Percentiles rank a stretch among this genome's conserved stretches.
Conservation (phyloP, 2,329 filamentous ascomycete species). For the Aspergillus arachidicola region DNA sequence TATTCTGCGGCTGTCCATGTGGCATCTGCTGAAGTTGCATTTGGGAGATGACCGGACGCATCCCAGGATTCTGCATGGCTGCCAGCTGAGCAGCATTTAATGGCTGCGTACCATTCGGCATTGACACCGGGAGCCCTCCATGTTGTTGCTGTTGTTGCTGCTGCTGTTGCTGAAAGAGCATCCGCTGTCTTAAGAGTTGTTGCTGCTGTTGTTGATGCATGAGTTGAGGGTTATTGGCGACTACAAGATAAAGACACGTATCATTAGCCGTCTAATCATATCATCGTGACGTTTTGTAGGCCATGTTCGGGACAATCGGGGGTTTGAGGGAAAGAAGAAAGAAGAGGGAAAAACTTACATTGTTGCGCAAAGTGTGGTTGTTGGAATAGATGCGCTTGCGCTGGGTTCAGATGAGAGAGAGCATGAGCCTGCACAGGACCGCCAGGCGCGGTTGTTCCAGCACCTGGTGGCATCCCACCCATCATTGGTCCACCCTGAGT, state of each 20-base stretch:
- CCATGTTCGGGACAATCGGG: background rate
- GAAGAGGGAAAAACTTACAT: slow-evolving; percentile 36
- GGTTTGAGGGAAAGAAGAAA: background rate
- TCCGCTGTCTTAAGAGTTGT: slow-evolving; percentile 38
- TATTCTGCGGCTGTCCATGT: slow-evolving; percentile 45
- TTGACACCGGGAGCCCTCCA: slow-evolving; percentile 40
- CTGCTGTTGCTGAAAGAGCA: slow-evolving; percentile 35
- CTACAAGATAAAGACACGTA: slow-evolving; percentile 23
- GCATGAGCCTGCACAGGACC: slow-evolving; percentile 59
- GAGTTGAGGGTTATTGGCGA: slow-evolving; percentile 49
- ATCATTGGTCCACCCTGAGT: slow-evolving; percentile 67
- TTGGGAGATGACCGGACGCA: slow-evolving; percentile 42
- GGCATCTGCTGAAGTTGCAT: slow-evolving; percentile 47
- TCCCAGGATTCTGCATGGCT: slow-evolving; percentile 46
- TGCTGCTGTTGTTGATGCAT: slow-evolving; percentile 45
- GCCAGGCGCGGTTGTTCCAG: slow-evolving; percentile 54
- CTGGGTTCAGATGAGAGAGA: slow-evolving; percentile 60
- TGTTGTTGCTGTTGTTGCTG: slow-evolving; percentile 39
- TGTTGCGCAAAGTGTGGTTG: slow-evolving; percentile 49
- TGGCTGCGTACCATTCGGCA: slow-evolving; percentile 46
- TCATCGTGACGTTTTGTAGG: background rate
- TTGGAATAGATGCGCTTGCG: slow-evolving; percentile 58
- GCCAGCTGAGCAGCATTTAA: slow-evolving; percentile 47
- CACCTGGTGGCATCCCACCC: slow-evolving; percentile 63
- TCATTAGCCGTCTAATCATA: background rate